Percentiles rank a stretch among this genome's conserved stretches.
phyloP scores from a whole-genome alignment of 148 eudicot species.

The Diospyros kaki region DNA sequence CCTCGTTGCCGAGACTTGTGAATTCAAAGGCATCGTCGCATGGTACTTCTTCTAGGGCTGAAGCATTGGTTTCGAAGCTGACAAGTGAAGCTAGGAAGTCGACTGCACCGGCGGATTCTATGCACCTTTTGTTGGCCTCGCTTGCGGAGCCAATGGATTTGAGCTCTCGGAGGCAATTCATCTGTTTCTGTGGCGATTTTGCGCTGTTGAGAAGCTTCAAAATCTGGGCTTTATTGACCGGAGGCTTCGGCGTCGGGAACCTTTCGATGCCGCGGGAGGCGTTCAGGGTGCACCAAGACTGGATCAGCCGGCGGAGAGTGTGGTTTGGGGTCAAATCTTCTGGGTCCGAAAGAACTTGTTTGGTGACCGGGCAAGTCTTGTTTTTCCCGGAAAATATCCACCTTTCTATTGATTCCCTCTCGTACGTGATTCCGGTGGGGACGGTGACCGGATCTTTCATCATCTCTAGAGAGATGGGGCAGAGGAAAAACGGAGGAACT shows the following conservation, averaged over 20 bases:
- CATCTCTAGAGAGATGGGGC: slow-evolving; percentile 66
- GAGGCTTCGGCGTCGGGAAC: slow-evolving; percentile 64
- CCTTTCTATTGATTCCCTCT: slow-evolving; percentile 60
- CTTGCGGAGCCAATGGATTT: slow-evolving; percentile 43
- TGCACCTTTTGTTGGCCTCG: slow-evolving; percentile 45
- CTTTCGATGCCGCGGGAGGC: slow-evolving; percentile 60
- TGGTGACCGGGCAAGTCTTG: slow-evolving; percentile 66
- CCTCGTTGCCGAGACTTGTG: slow-evolving; percentile 30
- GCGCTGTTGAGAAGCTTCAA: slow-evolving; percentile 45
- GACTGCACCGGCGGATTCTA: slow-evolving; percentile 48
- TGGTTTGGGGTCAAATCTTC: slow-evolving; percentile 65
- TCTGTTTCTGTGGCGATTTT: slow-evolving; percentile 9
- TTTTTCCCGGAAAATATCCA: slow-evolving; percentile 52
- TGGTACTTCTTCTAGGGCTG: not conserved
- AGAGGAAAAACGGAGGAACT: slow-evolving; percentile 55
- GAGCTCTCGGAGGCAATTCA: slow-evolving; percentile 30
- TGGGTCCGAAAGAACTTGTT: slow-evolving; percentile 36
- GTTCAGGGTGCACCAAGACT: slow-evolving; percentile 86
- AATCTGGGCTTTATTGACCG: slow-evolving; percentile 37
- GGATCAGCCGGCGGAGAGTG: slow-evolving; percentile 71
- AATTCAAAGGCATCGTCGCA: slow-evolving; percentile 13
- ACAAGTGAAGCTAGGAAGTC: slow-evolving; percentile 43
- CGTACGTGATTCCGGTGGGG: slow-evolving; percentile 74
- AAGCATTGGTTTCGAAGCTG: not conserved
- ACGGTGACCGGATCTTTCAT: slow-evolving; percentile 76